A percentile compares a stretch with the other conserved stretches of the same genome.
These are phyloP conservation scores for Zygosaccharomyces rouxii DNA, from an alignment of 805 yeast species.

Conservation along the genomic window DNA sequence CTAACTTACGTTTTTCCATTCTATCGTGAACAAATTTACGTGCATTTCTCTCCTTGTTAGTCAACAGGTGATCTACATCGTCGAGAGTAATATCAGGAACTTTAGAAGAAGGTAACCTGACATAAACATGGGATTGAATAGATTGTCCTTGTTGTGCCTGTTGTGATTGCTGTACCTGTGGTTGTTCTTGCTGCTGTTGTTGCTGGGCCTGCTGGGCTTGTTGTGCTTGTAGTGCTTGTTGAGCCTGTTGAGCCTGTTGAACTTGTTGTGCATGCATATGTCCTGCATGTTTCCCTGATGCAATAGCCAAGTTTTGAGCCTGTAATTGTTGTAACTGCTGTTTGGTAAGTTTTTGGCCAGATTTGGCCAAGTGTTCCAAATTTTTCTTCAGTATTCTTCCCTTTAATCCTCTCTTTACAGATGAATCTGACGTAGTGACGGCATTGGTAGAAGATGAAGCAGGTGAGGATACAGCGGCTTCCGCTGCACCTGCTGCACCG, in stretches of 20 bases:
- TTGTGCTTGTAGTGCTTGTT: conserved; percentile 1
- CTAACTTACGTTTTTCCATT: conserved; percentile 61
- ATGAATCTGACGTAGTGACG: conserved; percentile 24
- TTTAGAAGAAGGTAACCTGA: conserved; percentile 81
- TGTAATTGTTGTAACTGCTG: conserved; percentile 23
- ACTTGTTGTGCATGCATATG: conserved; percentile 2
- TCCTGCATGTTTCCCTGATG: conserved; percentile 4
- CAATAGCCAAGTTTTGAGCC: conserved; percentile 13
- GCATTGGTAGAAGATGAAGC: conserved; percentile 4
- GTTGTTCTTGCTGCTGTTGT: conserved; percentile 1
- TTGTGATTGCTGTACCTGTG: conserved; percentile 12
- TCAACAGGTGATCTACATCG: conserved; percentile 69
- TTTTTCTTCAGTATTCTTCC: conserved; percentile 21
- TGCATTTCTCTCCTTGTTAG: conserved; percentile 72
- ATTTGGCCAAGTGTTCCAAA: conserved; percentile 19
- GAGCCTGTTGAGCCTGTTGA: conserved; percentile 2
- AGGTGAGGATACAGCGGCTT: conserved; percentile 23
- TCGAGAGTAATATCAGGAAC: conserved; percentile 89
- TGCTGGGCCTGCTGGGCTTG: conserved; percentile 8
- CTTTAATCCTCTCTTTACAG: conserved; percentile 15
- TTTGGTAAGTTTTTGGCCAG: conserved; percentile 24
- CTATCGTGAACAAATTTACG: conserved; percentile 83
- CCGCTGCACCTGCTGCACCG: conserved; percentile 20
- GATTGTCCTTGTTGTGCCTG: conserved; percentile 17
- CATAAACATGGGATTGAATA: conserved; percentile 61